Conservation (phyloP, 495 filamentous ascomycete species). For the Aspergillus heteromorphus region DNA sequence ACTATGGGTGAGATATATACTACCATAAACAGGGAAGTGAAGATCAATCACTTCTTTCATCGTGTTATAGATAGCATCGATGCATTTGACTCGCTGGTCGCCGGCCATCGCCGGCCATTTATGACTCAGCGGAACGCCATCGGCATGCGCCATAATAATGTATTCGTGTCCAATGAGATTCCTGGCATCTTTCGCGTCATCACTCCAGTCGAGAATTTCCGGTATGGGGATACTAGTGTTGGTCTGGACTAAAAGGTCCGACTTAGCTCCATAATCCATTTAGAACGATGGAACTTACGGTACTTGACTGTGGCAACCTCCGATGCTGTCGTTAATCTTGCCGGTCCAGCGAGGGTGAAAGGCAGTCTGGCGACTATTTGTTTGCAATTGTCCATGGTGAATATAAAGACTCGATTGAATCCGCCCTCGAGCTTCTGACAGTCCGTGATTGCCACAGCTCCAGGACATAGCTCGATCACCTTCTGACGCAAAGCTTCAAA, state of each 20-base stretch:
- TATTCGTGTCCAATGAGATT: slow-evolving; percentile 39
- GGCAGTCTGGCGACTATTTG: slow-evolving; percentile 35
- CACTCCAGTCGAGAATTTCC: slow-evolving; percentile 36
- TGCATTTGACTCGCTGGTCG: slow-evolving; percentile 28
- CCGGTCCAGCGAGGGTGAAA: slow-evolving; percentile 28
- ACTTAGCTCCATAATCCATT: neutral
- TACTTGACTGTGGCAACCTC: slow-evolving; percentile 40
- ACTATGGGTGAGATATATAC: slow-evolving; percentile 27
- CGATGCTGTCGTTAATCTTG: slow-evolving; percentile 28
- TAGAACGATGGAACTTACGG: slow-evolving; percentile 26
- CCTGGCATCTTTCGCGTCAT: slow-evolving; percentile 16
- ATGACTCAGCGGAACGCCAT: slow-evolving; percentile 30
- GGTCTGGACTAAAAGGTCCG: slow-evolving; percentile 22
- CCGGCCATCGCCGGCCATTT: slow-evolving; percentile 34
- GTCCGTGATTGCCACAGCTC: slow-evolving; percentile 14
- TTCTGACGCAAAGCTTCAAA: slow-evolving; percentile 33
- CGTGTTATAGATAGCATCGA: slow-evolving; percentile 26
- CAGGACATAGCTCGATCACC: slow-evolving; percentile 27
- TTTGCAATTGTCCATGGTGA: slow-evolving; percentile 29
- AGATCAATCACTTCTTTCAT: slow-evolving; percentile 29
- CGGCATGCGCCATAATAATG: slow-evolving; percentile 40
- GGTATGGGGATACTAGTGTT: slow-evolving; percentile 37
- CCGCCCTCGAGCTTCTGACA: slow-evolving; percentile 39
- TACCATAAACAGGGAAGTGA: slow-evolving; percentile 38
- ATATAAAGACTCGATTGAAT: slow-evolving; percentile 41